phyloP scores from a whole-genome alignment of 2,329 filamentous ascomycete genomes.

The Neoarthrinium moseri region DNA sequence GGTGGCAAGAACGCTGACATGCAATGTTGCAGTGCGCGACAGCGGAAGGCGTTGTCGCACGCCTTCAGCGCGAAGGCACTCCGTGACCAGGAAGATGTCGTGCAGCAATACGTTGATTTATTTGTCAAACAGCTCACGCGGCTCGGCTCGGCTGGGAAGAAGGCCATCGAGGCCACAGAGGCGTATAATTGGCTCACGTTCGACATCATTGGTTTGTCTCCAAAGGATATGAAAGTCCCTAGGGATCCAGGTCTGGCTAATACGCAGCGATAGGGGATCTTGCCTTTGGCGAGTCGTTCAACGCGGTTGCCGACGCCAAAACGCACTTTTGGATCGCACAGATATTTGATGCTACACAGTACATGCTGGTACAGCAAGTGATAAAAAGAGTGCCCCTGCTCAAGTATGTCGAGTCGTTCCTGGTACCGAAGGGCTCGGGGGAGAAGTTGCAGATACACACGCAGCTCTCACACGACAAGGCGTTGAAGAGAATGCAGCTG shows the following conservation, averaged over 20 bases:
- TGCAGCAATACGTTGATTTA: conserved; percentile 27
- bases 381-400: neutral
- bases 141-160: conserved; percentile 13
- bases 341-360: neutral
- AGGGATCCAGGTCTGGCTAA: neutral
- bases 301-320: neutral
- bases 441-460: neutral
- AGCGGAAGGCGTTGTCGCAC: conserved; percentile 23
- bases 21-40: too few species aligned
- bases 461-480: neutral
- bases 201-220: conserved; percentile 26
- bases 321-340: neutral
- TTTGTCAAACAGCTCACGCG: conserved; percentile 24
- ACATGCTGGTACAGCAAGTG: neutral
- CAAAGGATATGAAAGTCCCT: neutral
- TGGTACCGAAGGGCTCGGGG: neutral
- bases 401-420: neutral
- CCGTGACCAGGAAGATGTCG: conserved; percentile 26
- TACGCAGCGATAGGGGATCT: conserved; percentile 11
- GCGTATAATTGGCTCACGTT: conserved; percentile 25
- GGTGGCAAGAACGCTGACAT: too few species aligned
- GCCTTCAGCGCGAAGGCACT: conserved; percentile 25
- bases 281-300: conserved; percentile 10
- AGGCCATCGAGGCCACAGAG: conserved; percentile 21
- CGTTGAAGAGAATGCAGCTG: neutral